phyloP scores from a whole-genome alignment of 257 asterid genomes.

The Lithospermum erythrorhizon region DNA sequence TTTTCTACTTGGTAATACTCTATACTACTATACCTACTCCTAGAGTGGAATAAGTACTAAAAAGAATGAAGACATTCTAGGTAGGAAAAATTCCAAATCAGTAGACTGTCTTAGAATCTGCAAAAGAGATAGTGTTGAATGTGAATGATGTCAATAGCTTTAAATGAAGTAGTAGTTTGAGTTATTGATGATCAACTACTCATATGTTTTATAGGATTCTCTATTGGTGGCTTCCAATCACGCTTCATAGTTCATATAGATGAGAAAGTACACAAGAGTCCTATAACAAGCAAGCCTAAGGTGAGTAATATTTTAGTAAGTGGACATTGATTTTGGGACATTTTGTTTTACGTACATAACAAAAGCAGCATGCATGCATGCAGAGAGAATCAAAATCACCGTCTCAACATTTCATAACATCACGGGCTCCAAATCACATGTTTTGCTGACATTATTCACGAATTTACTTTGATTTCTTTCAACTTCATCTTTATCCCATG shows the following conservation, averaged over 20 bases:
- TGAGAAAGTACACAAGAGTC: neutral
- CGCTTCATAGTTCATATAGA: too few relatives aligned
- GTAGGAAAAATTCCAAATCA: neutral
- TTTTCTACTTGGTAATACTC: neutral
- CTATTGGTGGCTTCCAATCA: neutral
- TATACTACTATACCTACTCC: neutral
- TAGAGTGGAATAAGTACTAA: constrained; percentile 14
- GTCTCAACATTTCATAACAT: constrained; percentile 24
- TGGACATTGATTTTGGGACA: too few relatives aligned
- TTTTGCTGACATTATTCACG: constrained; percentile 36
- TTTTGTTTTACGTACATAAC: neutral
- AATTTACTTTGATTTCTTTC: constrained; percentile 17
- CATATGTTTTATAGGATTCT: neutral
- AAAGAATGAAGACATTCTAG: constrained; percentile 9
- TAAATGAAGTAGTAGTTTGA: neutral
- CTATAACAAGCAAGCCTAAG: too few relatives aligned
- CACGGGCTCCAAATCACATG: constrained; percentile 60
- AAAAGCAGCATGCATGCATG: constrained; percentile 2
- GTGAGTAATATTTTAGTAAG: too few relatives aligned
- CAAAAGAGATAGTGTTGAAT: neutral
- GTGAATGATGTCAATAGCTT: neutral
- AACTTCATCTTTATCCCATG: constrained; percentile 37
- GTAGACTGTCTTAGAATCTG: neutral
- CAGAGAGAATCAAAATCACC: constrained; percentile 7
- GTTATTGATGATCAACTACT: constrained; percentile 5